Evolutionary conservation across 2,329 filamentous ascomycete species (phyloP).

Genomic region (Neonectria faginata): DNA sequence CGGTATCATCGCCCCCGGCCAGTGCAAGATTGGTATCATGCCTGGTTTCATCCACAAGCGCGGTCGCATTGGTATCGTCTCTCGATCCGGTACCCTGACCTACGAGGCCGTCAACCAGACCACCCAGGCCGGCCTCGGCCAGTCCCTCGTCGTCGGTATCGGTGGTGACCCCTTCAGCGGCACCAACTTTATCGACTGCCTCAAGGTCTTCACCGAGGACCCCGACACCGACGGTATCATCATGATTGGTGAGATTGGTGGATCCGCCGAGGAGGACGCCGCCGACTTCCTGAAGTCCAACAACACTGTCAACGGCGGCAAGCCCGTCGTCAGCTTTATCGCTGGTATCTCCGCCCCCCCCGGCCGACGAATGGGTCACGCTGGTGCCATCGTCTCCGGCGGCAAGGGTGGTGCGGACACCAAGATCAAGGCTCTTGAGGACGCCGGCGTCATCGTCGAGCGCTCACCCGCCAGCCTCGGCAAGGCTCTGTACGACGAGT

Average conservation of each 20-base stretch:
- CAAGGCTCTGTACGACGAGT: conserved; percentile 94
- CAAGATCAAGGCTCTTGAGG: conserved; percentile 95
- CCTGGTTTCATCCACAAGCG: conserved; percentile 99
- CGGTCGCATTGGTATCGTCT: conserved; percentile 98
- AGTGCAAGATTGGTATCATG: conserved; percentile 99
- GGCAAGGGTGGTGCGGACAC: conserved; percentile 98
- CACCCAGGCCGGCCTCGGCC: conserved; percentile 93
- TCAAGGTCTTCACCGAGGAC: conserved; percentile 96
- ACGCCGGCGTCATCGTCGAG: conserved; percentile 95
- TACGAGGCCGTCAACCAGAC: conserved; percentile 99
- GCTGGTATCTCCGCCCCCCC: conserved; percentile 97
- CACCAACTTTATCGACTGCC: conserved; percentile 99
- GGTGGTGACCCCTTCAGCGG: conserved; percentile 98
- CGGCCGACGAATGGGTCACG: conserved; percentile 97
- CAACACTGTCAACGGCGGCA: conserved; percentile 86
- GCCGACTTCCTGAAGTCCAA: conserved; percentile 93
- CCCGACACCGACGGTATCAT: conserved; percentile 98
- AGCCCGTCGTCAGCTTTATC: conserved; percentile 98
- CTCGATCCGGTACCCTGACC: conserved; percentile 95
- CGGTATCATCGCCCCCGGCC: conserved; percentile 92
- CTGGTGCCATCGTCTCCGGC: conserved; percentile 96
- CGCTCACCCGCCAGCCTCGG: conserved; percentile 91
- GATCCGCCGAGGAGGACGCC: conserved; percentile 96
- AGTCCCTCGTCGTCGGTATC: conserved; percentile 98
- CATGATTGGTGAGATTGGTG: conserved; percentile 99